Evolutionary conservation across 768 basidiomycete species (phyloP).

Genomic region (Termitomyces sp.): DNA sequence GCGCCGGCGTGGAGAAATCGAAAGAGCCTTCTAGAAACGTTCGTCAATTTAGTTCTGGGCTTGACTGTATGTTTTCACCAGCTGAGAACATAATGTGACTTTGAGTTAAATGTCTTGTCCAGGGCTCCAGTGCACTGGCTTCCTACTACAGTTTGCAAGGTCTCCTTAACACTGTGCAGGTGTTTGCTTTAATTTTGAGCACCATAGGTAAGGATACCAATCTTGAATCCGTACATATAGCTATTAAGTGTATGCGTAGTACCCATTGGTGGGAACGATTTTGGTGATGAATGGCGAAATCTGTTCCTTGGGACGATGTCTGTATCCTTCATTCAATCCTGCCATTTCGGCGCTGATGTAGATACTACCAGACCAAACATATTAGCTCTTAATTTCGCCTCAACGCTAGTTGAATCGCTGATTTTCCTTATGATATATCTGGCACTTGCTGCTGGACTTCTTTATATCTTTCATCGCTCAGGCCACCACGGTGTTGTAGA

Average conservation of each 20-base stretch:
- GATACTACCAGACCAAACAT: conserved; percentile 29
- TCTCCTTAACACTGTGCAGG: conserved; percentile 64
- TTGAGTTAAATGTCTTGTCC: conserved; percentile 3
- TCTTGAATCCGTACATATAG: neutral
- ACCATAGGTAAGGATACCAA: conserved; percentile 49
- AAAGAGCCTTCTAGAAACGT: too few relatives aligned
- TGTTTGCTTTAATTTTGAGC: conserved; percentile 68
- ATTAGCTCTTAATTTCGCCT: too few relatives aligned
- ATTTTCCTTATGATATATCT: conserved; percentile 49
- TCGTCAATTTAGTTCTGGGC: too few relatives aligned
- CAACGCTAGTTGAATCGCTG: too few relatives aligned
- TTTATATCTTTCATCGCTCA: conserved; percentile 52
- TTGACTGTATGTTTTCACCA: conserved; percentile 17
- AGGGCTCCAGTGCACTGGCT: conserved; percentile 57
- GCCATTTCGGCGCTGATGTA: conserved; percentile 4
- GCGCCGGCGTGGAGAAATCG: too few relatives aligned
- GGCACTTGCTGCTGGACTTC: conserved; percentile 46
- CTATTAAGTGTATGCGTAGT: neutral
- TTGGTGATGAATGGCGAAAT: too few relatives aligned
- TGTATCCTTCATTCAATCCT: too few relatives aligned
- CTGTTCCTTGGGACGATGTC: too few relatives aligned
- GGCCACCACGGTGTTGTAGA: conserved; percentile 35
- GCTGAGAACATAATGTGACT: neutral
- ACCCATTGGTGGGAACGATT: too few relatives aligned
- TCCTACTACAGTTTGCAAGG: conserved; percentile 38